These are phyloP conservation scores for Plectosphaerella sp. DNA, from an alignment of 2,329 filamentous ascomycete species.

Conservation along the genomic window DNA sequence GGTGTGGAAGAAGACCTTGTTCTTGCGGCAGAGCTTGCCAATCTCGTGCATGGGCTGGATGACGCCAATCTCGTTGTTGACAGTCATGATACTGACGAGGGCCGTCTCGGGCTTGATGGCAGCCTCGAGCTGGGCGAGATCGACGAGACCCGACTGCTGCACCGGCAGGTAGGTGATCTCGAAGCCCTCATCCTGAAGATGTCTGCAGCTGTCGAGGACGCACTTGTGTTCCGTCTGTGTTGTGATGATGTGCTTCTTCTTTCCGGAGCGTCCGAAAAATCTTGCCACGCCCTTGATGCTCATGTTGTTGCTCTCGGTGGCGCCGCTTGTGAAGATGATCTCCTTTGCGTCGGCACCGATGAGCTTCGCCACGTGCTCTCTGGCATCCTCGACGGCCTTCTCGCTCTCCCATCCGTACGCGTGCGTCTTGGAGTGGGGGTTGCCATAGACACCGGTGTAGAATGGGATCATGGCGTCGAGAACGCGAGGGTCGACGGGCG, in stretches of 20 bases:
- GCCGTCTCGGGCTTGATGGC: conserved; percentile 89
- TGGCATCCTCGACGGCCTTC: conserved; percentile 83
- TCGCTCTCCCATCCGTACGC: conserved; percentile 99
- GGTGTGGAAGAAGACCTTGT: conserved; percentile 97
- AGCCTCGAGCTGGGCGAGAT: conserved; percentile 77
- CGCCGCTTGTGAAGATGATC: conserved; percentile 97
- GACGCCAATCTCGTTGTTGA: conserved; percentile 99
- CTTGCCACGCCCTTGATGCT: conserved; percentile 96
- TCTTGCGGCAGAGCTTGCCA: conserved; percentile 81
- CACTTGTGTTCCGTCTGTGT: conserved; percentile 99
- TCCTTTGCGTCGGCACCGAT: conserved; percentile 96
- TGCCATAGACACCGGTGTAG: conserved; percentile 90
- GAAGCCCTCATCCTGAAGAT: conserved; percentile 94
- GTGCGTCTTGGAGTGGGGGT: conserved; percentile 95
- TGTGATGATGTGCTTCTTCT: conserved; percentile 98
- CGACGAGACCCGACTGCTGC: conserved; percentile 77
- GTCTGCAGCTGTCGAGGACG: conserved; percentile 92
- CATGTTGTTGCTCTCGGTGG: conserved; percentile 99
- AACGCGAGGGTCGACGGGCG: conserved; percentile 88
- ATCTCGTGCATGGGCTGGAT: conserved; percentile 95
- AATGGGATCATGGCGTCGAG: conserved; percentile 96
- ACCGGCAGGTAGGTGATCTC: conserved; percentile 97
- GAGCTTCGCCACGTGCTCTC: conserved; percentile 75
- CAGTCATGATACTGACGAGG: conserved; percentile 95
- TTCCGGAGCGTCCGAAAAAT: conserved; percentile 87